Conservation (phyloP, 441 rosid species). For the Flueggea neowawraea region DNA sequence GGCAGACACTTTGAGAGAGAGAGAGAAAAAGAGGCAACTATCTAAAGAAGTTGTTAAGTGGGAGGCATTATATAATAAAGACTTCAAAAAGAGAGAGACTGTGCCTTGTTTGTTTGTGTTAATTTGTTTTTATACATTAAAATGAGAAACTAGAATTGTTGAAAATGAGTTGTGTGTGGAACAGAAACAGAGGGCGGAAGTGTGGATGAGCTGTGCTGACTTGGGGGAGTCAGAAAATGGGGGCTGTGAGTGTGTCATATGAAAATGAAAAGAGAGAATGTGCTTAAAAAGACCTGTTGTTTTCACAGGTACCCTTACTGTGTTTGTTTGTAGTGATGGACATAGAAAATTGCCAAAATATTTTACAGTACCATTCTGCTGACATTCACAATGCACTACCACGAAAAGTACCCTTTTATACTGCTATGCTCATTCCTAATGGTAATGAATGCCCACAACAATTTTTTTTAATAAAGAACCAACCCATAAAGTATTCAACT, state of each 20-base stretch:
- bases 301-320: neutral
- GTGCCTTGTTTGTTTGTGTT: neutral
- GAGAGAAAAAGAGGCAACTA: neutral
- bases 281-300: slow-evolving; percentile 10
- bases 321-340: neutral
- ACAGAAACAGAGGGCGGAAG: slow-evolving; percentile 19
- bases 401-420: too few relatives aligned
- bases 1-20: slow-evolving; percentile 9
- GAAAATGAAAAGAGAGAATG: slow-evolving; percentile 32
- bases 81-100: neutral
- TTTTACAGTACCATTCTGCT: too few relatives aligned
- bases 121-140: neutral
- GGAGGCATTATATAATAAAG: slow-evolving; percentile 30
- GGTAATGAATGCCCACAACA: too few relatives aligned
- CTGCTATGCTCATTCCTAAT: too few relatives aligned
- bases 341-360: too few relatives aligned
- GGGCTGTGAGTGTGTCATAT: slow-evolving; percentile 5
- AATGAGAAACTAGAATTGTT: too few relatives aligned
- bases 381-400: too few relatives aligned
- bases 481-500: too few relatives aligned
- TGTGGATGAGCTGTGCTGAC: slow-evolving; percentile 21
- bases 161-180: neutral
- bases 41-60: slow-evolving; percentile 14
- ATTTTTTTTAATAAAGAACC: too few relatives aligned
- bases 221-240: slow-evolving; percentile 19